Evolutionary conservation across 192 early-diverging fungal species (phyloP).

Genomic region (Backusella tuberculispora): DNA sequence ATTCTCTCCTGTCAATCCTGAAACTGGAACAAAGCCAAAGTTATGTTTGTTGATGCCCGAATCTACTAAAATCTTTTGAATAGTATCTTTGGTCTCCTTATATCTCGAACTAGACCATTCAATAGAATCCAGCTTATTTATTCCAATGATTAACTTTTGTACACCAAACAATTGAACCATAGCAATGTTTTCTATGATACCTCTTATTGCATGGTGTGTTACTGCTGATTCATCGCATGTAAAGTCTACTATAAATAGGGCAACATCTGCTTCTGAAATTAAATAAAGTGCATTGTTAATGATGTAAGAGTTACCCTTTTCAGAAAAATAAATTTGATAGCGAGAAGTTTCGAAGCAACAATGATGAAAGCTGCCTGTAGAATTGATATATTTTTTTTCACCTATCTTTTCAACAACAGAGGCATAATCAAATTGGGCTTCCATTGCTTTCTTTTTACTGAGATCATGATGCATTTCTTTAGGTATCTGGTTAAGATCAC

Average conservation of each 20-base stretch:
- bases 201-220: constrained; percentile 89
- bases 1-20: constrained; percentile 91
- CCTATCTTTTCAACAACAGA: constrained; percentile 96
- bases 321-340: not conserved
- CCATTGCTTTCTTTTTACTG: constrained; percentile 78
- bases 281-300: not conserved
- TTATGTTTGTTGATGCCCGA: constrained; percentile 78
- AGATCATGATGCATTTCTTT: constrained; percentile 72
- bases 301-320: not conserved
- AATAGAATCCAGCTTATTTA: constrained; percentile 93
- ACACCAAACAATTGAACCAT: constrained; percentile 90
- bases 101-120: constrained; percentile 85
- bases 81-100: constrained; percentile 70
- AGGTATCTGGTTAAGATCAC: constrained; percentile 82
- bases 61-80: constrained; percentile 70
- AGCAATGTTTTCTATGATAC: constrained; percentile 94
- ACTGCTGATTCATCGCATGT: constrained; percentile 88
- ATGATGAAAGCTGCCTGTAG: not conserved
- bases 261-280: constrained; percentile 88
- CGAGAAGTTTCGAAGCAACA: not conserved
- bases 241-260: constrained; percentile 89
- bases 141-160: constrained; percentile 85
- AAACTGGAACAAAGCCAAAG: constrained; percentile 84
- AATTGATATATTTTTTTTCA: constrained; percentile 69
- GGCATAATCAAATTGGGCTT: constrained; percentile 93